These are phyloP conservation scores for Acanthamoeba royreba DNA, from an alignment of 208 protist genomes.

Conservation along the genomic window DNA sequence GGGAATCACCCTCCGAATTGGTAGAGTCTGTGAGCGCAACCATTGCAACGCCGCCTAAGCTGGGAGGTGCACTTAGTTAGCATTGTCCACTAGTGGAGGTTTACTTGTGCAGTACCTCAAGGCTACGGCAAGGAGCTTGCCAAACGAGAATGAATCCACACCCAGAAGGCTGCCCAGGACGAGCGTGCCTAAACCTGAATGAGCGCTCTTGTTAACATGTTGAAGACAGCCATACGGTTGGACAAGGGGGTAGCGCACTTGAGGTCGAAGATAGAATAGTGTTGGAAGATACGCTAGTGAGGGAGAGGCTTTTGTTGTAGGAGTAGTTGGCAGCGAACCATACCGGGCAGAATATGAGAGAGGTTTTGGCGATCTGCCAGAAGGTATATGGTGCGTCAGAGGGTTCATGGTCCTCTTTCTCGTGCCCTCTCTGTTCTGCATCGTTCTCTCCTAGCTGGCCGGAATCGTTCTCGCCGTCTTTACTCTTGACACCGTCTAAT, in stretches of 20 bases:
- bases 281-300: slow-evolving; percentile 57
- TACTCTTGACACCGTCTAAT: neutral
- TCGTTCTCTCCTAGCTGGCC: neutral
- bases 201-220: neutral
- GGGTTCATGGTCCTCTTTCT: neutral
- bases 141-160: slow-evolving; percentile 25
- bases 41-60: slow-evolving; percentile 42
- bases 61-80: too few species aligned
- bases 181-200: slow-evolving; percentile 37
- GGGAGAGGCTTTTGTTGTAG: slow-evolving; percentile 49
- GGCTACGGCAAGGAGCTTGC: slow-evolving; percentile 37
- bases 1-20: neutral
- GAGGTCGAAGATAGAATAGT: slow-evolving; percentile 53
- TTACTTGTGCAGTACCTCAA: too few species aligned
- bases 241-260: neutral
- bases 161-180: slow-evolving; percentile 16
- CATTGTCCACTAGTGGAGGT: too few species aligned
- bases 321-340: slow-evolving; percentile 60
- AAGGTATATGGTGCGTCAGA: neutral
- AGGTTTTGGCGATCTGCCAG: slow-evolving; percentile 22
- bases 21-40: neutral
- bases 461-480: neutral
- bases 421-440: neutral
- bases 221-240: neutral
- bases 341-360: slow-evolving; percentile 49